A percentile compares a stretch with the other conserved stretches of the same genome.
phyloP scores from a whole-genome alignment of 768 basidiomycete genomes.

The Hirschioporus abietinus region DNA sequence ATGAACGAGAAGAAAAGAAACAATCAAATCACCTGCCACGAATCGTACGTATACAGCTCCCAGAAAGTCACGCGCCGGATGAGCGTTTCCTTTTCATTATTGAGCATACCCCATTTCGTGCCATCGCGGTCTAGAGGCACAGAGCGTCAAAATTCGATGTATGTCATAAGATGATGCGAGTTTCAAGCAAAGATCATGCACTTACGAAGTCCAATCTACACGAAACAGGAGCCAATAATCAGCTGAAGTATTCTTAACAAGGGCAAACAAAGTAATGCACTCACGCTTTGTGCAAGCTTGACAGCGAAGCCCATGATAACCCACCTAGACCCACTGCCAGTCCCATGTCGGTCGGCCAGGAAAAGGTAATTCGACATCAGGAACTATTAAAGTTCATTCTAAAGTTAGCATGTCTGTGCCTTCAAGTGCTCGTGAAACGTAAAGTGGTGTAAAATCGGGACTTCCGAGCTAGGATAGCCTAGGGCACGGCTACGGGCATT shows the following conservation, averaged over 20 bases:
- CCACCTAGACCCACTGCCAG: slow-evolving; percentile 60
- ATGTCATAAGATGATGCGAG: not conserved
- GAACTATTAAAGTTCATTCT: slow-evolving; percentile 40
- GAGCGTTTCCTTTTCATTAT: slow-evolving; percentile 48
- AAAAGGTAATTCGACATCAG: slow-evolving; percentile 70
- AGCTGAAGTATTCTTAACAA: slow-evolving; percentile 8
- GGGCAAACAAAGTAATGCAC: slow-evolving; percentile 21
- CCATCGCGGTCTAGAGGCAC: slow-evolving; percentile 56
- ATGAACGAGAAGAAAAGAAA: slow-evolving; percentile 15
- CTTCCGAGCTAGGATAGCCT: not conserved
- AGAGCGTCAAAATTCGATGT: not conserved
- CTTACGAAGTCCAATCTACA: slow-evolving; percentile 67
- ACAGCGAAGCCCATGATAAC: slow-evolving; percentile 65
- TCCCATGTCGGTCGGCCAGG: slow-evolving; percentile 62
- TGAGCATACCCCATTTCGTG: slow-evolving; percentile 49
- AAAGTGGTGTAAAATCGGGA: not conserved
- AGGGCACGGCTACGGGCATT: not conserved
- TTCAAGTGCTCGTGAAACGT: slow-evolving; percentile 24
- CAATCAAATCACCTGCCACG: slow-evolving; percentile 23
- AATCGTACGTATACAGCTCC: slow-evolving; percentile 43
- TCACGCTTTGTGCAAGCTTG: slow-evolving; percentile 65
- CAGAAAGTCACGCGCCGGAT: slow-evolving; percentile 64
- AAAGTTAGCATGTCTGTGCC: slow-evolving; percentile 26
- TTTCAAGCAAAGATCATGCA: slow-evolving; percentile 9
- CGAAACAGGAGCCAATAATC: slow-evolving; percentile 9